A percentile compares a stretch with the other conserved stretches of the same genome.
Conservation (phyloP, 345 rosid species). For the Gynandropsis gynandra region DNA sequence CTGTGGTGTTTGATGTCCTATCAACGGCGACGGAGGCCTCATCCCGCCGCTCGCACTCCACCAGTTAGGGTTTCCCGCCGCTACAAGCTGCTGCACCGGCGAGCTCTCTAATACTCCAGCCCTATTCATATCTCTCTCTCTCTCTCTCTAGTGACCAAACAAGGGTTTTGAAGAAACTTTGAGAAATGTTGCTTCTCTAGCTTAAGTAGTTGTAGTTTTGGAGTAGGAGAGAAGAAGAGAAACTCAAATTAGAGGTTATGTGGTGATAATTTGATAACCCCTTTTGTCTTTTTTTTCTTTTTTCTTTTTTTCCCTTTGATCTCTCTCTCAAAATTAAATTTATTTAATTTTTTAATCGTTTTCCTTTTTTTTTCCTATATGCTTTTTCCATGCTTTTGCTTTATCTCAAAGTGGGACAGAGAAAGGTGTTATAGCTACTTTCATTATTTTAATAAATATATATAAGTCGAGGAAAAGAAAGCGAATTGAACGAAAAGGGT, state of each 20-base stretch:
- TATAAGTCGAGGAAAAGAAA: constrained; percentile 21
- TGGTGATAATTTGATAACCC: constrained; percentile 16
- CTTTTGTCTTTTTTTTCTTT: constrained; percentile 33
- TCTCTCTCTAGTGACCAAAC: constrained; percentile 29
- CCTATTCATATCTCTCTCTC: constrained; percentile 47
- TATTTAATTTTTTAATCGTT: constrained; percentile 28
- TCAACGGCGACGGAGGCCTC: constrained; percentile 51
- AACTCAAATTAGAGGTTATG: constrained; percentile 25
- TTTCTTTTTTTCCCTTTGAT: constrained; percentile 29
- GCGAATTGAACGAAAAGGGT: constrained; percentile 11
- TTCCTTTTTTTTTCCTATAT: constrained; percentile 38
- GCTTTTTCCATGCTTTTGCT: constrained; percentile 57
- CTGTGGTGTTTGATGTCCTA: constrained; percentile 32
- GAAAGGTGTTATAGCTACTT: constrained; percentile 49
- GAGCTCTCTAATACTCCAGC: constrained; percentile 60
- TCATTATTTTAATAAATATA: constrained; percentile 28
- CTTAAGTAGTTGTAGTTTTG: constrained; percentile 38
- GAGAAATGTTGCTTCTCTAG: constrained; percentile 34
- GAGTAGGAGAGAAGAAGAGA: constrained; percentile 17
- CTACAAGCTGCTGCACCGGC: constrained; percentile 72
- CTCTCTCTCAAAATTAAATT: constrained; percentile 19
- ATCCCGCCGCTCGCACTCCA: constrained; percentile 58
- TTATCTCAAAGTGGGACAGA: constrained; percentile 82
- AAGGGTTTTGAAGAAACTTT: constrained; percentile 43
- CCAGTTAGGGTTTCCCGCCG: constrained; percentile 82